Base-by-base conservation (phyloP, 2,329 filamentous ascomycete genomes). In the Didymosphaeria variabile region DNA sequence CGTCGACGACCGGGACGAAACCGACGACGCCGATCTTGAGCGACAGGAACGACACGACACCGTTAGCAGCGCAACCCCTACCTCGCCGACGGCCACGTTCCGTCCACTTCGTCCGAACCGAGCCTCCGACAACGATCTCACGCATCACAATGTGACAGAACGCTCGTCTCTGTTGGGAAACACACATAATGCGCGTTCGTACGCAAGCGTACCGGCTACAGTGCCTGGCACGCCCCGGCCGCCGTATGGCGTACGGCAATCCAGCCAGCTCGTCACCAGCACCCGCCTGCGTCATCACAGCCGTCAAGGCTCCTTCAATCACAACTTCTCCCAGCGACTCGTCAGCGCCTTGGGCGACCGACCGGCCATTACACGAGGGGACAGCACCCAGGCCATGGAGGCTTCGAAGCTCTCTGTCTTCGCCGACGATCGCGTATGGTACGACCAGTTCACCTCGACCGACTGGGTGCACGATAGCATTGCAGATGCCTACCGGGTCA, bases 381-480 rank as follows among this genome's bases (percentile, higher is more conserved):
- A 86, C 32, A 85, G 84, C 62, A 81, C 90, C 79, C 78, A 84
- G 63, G 88, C 90, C 62, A 81, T 90, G 79, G 78, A 84, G 62
- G 88, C 90, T 64, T 89, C 89, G 52, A 91, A 89, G 71, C 81
- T 84, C 36, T 89, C 88, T 5, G 79, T 91, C 10, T 90, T 88
- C 69, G 83, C 90, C 54, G 92, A 97, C 73, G 93, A 98, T 68
- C 89, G 95, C 62, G 91, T 96, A 10, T 98, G 95, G 95, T 98
- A 98, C 80, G 95, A 99, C 82, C 95, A 99, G 79, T 97, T 97
- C 73, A 97, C 93, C 6, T 97, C 92, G 7, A 97, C 93, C 58
- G 94, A 99, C 78, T 99, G 95, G 95, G 94, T 99, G 0, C 94
- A 97, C 76, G 95, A 99, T 79, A 94, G 91, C 77, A 97, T 99